Evolutionary conservation across 495 filamentous ascomycete species (phyloP).

Genomic region (Podospora anserina): DNA sequence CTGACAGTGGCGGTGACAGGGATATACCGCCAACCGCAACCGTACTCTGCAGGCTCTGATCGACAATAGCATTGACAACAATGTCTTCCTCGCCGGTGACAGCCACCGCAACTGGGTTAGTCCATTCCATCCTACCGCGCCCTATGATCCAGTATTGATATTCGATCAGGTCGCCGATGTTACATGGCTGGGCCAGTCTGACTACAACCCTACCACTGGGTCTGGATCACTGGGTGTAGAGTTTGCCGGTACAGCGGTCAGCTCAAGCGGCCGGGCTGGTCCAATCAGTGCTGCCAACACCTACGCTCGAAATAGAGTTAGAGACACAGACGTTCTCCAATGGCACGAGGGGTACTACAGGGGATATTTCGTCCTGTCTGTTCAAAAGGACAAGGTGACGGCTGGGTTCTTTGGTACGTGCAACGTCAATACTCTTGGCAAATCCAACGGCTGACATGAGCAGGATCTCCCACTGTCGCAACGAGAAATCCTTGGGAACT

Average conservation of each 20-base stretch:
- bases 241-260: constrained; percentile 59
- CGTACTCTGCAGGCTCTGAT: constrained; percentile 58
- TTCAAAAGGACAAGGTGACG: constrained; percentile 48
- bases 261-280: constrained; percentile 50
- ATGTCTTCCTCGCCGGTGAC: constrained; percentile 60
- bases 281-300: constrained; percentile 43
- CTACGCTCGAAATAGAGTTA: constrained; percentile 41
- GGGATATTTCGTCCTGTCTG: constrained; percentile 55
- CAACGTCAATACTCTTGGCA: no score
- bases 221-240: constrained; percentile 59
- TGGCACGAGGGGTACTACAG: constrained; percentile 65
- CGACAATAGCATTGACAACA: constrained; percentile 58
- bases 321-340: constrained; percentile 54
- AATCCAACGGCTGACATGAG: no score
- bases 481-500: constrained; percentile 52
- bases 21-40: constrained; percentile 59
- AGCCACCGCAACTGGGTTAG: constrained; percentile 58
- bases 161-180: constrained; percentile 45
- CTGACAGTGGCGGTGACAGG: constrained; percentile 36
- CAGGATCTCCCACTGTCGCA: constrained; percentile 32
- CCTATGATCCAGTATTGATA: constrained; percentile 51
- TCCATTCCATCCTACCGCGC: constrained; percentile 54
- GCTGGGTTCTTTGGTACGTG: constrained; percentile 53
- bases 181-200: constrained; percentile 53
- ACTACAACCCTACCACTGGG: constrained; percentile 54